Base-by-base conservation (phyloP, 169 alveolate species). In the Plasmodium billcollinsi region DNA sequence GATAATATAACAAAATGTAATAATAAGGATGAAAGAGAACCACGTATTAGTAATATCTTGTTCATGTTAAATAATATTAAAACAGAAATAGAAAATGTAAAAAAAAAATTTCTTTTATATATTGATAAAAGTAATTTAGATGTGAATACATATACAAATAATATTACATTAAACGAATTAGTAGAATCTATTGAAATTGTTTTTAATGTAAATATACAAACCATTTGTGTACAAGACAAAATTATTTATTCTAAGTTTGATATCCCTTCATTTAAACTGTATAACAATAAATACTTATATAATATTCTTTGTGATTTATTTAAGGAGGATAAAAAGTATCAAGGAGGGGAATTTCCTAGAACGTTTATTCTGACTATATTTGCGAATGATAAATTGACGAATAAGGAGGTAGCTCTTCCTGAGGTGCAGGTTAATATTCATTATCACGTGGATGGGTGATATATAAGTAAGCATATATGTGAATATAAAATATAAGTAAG, bases 171-270 rank as follows among this genome's bases (percentile, higher is more conserved):
- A 62, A 59, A 80, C 7, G 90, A 80, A 18, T 43, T 80, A 14
- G 72, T 80, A 45, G 58, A 43, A 9, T 58, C 69, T 47, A 59
- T 80, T 21, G 90, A 80, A 43, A n/a, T 39, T 5, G 20, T 80
- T 24, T 80, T 80, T 47, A 54, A 59, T 80, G 76, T 80, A 6
- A 67, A 74, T 29, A 80, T 80, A 33, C 83, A 67, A 52, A 80
- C 90, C 2, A n/a, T 80, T 15, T 78, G 71, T 12, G 90, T 66
- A 12, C 50, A 59, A 15, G 90, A 80, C 33, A 80, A 80, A 80
- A 58, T 80, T 14, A 80, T 80, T 29, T 80, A 80, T 62, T 50
- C 90, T 4, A 80, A 80, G 2, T 80, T 69, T 18, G 33, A 6
- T 26, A 39, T 69, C 9, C 47, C 71, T 21, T 33, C 71, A 54